phyloP scores from a whole-genome alignment of 768 basidiomycete species.

The Calocybe gangraenosa region DNA sequence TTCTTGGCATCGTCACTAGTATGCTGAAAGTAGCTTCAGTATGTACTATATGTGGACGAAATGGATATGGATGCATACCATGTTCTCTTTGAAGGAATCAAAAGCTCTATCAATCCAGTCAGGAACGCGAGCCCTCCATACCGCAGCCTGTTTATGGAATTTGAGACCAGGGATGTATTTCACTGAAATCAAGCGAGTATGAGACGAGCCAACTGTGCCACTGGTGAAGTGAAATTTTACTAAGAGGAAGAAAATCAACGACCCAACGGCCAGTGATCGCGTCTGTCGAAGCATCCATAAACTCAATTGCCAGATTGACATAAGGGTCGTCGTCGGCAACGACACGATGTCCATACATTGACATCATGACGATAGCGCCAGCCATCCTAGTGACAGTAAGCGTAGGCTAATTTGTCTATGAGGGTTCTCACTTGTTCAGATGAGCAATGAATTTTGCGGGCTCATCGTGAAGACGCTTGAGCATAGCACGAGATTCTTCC shows the following conservation, averaged over 20 bases:
- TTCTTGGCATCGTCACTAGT: constrained; percentile 16
- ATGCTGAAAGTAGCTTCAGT: constrained; percentile 2
- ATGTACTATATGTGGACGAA: background rate
- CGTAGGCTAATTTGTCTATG: background rate
- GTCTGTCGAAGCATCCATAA: constrained; percentile 16
- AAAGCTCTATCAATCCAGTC: constrained; percentile 17
- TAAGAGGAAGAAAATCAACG: constrained; percentile 13
- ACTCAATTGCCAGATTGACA: constrained; percentile 15
- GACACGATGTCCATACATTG: constrained; percentile 19
- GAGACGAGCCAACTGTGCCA: background rate
- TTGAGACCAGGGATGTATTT: constrained; percentile 12
- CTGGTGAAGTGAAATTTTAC: background rate
- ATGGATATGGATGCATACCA: constrained; percentile 9
- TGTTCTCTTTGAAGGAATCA: constrained; percentile 13
- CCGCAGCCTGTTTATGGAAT: constrained; percentile 13
- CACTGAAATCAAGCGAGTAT: background rate
- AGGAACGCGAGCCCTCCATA: constrained; percentile 13
- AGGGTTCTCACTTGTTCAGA: constrained; percentile 11
- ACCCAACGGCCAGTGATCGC: constrained; percentile 17
- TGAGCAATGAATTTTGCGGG: constrained; percentile 13
- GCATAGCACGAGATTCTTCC: constrained; percentile 15
- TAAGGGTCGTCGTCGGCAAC: constrained; percentile 13
- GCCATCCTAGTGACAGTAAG: constrained; percentile 11
- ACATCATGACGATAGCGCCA: constrained; percentile 18
- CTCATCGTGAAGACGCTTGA: constrained; percentile 4